Percentiles rank a stretch among this genome's conserved stretches.
Conservation (phyloP, 129 eudicot genomes). For the Sambucus nigra region DNA sequence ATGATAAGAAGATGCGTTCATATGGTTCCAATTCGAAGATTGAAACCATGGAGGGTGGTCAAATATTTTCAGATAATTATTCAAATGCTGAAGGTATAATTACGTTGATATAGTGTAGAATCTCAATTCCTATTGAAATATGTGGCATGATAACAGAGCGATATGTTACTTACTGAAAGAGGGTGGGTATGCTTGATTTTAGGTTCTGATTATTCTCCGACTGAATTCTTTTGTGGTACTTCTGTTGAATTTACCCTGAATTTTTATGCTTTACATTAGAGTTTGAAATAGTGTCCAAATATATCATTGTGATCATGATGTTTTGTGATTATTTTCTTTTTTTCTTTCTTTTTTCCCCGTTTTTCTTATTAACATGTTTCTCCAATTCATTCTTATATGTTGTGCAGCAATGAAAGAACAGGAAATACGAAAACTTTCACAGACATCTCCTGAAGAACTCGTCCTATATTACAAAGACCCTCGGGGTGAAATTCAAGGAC, state of each 20-base stretch:
- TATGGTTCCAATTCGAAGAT: conserved; percentile 16
- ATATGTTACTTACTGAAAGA: no score
- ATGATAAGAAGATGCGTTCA: conserved; percentile 20
- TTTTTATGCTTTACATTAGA: no score
- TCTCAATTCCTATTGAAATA: background rate
- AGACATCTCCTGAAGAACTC: conserved; percentile 73
- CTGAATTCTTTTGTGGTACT: no score
- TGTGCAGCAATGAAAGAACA: conserved; percentile 35
- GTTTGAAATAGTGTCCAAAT: no score
- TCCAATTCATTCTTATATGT: no score
- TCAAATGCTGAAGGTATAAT: conserved; percentile 28
- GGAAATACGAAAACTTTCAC: conserved; percentile 40
- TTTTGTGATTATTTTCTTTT: background rate
- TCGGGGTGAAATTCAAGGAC: conserved; percentile 91
- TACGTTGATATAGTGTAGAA: background rate
- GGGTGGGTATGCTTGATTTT: no score
- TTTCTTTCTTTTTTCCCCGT: no score
- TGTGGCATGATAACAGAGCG: no score
- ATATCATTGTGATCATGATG: no score
- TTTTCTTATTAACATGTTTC: no score
- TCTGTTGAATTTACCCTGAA: no score
- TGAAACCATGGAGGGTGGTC: conserved; percentile 17
- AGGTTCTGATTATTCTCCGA: no score
- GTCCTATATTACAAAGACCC: conserved; percentile 91
- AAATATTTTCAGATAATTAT: conserved; percentile 20